Evolutionary conservation across 2,329 filamentous ascomycete genomes (phyloP).

Genomic region (Berkeleyomyces rouxiae): DNA sequence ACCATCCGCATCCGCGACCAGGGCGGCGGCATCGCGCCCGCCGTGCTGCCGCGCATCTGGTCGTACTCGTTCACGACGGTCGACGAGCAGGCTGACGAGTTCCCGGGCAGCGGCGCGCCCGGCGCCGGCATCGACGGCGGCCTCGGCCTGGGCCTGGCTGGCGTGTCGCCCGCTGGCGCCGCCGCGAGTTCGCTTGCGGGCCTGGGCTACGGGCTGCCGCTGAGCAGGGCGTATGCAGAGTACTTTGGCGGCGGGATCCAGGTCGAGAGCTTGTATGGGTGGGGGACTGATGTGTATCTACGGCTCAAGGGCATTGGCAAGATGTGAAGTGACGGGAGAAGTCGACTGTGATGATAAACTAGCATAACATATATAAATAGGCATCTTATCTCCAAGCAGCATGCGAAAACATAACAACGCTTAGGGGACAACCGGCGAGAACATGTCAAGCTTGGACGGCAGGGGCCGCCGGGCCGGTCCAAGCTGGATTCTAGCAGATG

Average conservation of each 20-base stretch:
- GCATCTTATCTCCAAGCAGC: not conserved
- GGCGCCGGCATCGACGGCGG: slow-evolving; percentile 38
- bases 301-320: slow-evolving; percentile 45
- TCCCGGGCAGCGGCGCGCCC: slow-evolving; percentile 24
- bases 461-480: too few relatives aligned
- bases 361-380: not conserved
- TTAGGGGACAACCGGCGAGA: not conserved
- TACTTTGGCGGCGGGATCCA: slow-evolving; percentile 94
- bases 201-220: slow-evolving; percentile 76
- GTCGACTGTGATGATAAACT: too few relatives aligned
- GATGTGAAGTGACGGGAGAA: slow-evolving; percentile 19
- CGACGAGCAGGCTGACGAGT: slow-evolving; percentile 36
- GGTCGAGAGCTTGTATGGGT: slow-evolving; percentile 90
- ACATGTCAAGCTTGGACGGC: too few relatives aligned
- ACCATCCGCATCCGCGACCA: slow-evolving; percentile 91
- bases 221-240: slow-evolving; percentile 87
- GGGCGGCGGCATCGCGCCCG: slow-evolving; percentile 81
- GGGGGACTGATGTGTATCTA: slow-evolving; percentile 61
- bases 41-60: slow-evolving; percentile 78
- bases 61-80: slow-evolving; percentile 97
- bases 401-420: too few relatives aligned
- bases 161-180: slow-evolving; percentile 27
- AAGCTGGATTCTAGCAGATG: too few relatives aligned
- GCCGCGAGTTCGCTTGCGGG: slow-evolving; percentile 78
- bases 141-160: slow-evolving; percentile 38